Conservation (phyloP, 2,329 filamentous ascomycete genomes). For the Paraconiothyrium sp. region DNA sequence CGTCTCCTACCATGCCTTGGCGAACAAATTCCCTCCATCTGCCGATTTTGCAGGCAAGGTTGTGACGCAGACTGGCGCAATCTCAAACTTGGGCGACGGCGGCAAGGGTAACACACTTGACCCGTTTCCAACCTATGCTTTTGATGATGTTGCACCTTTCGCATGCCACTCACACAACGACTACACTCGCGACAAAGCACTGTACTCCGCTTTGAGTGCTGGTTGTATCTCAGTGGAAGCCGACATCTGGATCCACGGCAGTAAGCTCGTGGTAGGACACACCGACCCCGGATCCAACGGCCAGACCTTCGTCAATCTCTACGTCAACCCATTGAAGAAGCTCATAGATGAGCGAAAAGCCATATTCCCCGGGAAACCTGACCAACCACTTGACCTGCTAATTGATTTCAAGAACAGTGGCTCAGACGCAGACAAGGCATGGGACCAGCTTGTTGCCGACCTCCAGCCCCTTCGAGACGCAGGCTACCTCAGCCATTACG, state of each 20-base stretch:
- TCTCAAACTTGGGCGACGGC: conserved; percentile 16
- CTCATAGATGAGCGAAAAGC: conserved; percentile 17
- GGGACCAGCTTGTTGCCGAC: conserved; percentile 45
- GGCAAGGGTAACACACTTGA: conserved; percentile 21
- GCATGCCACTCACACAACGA: conserved; percentile 76
- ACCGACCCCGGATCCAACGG: conserved; percentile 59
- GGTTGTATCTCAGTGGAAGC: conserved; percentile 73
- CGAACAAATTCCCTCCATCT: conserved; percentile 22
- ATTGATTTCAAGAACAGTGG: conserved; percentile 56
- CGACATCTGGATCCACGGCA: conserved; percentile 71
- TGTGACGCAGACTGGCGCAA: conserved; percentile 17
- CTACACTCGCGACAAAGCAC: conserved; percentile 63
- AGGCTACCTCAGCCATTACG: conserved; percentile 59
- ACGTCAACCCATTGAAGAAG: conserved; percentile 66
- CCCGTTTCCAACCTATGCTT: conserved; percentile 24
- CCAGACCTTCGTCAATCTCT: conserved; percentile 68
- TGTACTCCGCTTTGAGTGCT: conserved; percentile 68
- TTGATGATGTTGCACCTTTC: conserved; percentile 59
- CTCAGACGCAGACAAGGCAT: conserved; percentile 31
- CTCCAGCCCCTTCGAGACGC: conserved; percentile 56
- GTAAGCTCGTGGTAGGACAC: conserved; percentile 72
- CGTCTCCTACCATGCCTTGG: conserved; percentile 28
- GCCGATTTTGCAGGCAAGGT: conserved; percentile 18
- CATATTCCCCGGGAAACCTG: conserved; percentile 29
- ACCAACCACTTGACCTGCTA: conserved; percentile 59